These are phyloP conservation scores for Elsinoe fawcettii DNA, from an alignment of 2,329 filamentous ascomycete genomes.

Conservation along the genomic window DNA sequence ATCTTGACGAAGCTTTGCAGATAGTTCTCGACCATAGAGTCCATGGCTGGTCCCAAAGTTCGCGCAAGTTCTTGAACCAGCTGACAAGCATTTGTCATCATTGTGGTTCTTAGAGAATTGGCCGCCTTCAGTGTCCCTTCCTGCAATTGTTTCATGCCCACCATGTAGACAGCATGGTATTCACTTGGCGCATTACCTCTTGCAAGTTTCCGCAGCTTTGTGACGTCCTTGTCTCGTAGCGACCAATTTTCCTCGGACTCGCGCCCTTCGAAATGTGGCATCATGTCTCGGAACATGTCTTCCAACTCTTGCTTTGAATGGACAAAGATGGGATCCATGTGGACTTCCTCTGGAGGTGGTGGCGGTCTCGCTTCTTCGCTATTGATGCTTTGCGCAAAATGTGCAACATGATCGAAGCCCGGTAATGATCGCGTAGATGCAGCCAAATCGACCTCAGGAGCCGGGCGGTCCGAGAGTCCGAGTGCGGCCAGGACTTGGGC, in stretches of 20 bases:
- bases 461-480: slow-evolving; percentile 40
- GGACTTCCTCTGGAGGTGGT: slow-evolving; percentile 57
- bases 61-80: slow-evolving; percentile 78
- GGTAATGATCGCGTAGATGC: slow-evolving; percentile 37
- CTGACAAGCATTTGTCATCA: slow-evolving; percentile 78
- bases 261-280: slow-evolving; percentile 71
- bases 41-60: slow-evolving; percentile 67
- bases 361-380: slow-evolving; percentile 47
- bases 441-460: slow-evolving; percentile 27
- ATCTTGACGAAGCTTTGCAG: slow-evolving; percentile 87
- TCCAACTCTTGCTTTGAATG: slow-evolving; percentile 83
- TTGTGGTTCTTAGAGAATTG: slow-evolving; percentile 76
- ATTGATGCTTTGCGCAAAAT: slow-evolving; percentile 37
- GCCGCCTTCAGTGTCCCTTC: slow-evolving; percentile 85
- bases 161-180: slow-evolving; percentile 62
- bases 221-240: slow-evolving; percentile 71
- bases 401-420: slow-evolving; percentile 37
- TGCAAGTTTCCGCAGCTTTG: slow-evolving; percentile 67
- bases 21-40: slow-evolving; percentile 82
- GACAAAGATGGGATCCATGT: slow-evolving; percentile 72
- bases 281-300: slow-evolving; percentile 76
- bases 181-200: slow-evolving; percentile 77
- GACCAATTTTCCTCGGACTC: slow-evolving; percentile 91
- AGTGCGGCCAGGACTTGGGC: slow-evolving; percentile 71
- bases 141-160: slow-evolving; percentile 62